Base-by-base conservation (phyloP, 1,284 basidiomycete species). In the Grifola frondosa region DNA sequence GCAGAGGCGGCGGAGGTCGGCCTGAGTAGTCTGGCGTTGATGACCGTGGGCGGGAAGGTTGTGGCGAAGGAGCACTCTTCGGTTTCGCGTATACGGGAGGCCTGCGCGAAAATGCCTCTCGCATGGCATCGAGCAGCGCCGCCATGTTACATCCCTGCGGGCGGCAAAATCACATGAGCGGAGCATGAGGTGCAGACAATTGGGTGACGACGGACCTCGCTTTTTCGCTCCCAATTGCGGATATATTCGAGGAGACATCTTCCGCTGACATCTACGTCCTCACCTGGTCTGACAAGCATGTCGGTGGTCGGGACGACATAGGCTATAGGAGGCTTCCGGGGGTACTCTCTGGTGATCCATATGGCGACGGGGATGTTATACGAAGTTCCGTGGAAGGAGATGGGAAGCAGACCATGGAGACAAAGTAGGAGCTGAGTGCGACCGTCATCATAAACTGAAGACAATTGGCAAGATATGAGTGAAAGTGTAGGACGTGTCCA, bases 351-450 rank as follows among this genome's bases (percentile, higher is more conserved):
- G 5, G 90, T 77, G 31, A 97, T 56, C 96, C 96, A 99, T 50
- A 97, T 57, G 12, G 89, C 81, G 56, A 99, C 68, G 3, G 97
- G 96, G 54, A 99, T 98, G 64, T 99, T 91, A 73, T 99, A 99
- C 1, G 86, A 77, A 0, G 80, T 70, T 4, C 74, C 71, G 38
- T 86, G 80, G 67, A 84, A 97, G 0, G 76, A 65, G 53, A 99
- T 95, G 2, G 93, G 95, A 0, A 99, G 73, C 1, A 97, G 83
- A 9, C 97, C 97, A 56, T 95, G 88, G 2, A 97, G 57, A 46
- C 88, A 92, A 45, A 99, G 80, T 12, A 99, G 77, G 7, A 98
- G 77, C 57, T 94, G 90, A 0, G 91, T 87, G 28, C 95, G 82
- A 22, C 96, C 96, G 55, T 97, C 93, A 67, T 99, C 93, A 70